These are phyloP conservation scores for Mucor lusitanicus DNA, from an alignment of 371 early-diverging fungal genomes.

Conservation along the genomic window DNA sequence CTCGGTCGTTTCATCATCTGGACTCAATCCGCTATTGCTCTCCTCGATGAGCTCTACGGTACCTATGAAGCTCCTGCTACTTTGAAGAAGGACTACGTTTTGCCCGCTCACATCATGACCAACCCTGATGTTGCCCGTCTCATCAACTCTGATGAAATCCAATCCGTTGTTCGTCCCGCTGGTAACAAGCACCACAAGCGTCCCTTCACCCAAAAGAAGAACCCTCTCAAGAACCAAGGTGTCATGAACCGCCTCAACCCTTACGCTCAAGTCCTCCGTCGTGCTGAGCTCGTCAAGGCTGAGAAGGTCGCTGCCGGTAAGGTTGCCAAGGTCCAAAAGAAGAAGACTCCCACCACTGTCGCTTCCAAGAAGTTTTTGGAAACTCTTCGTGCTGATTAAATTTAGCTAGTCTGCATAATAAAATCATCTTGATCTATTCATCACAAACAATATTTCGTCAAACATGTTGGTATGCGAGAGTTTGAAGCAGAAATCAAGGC, in stretches of 20 bases:
- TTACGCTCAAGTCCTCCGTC: slow-evolving; percentile 88
- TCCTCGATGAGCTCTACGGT: slow-evolving; percentile 96
- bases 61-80: slow-evolving; percentile 79
- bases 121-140: slow-evolving; percentile 96
- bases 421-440: background rate
- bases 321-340: slow-evolving; percentile 63
- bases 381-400: slow-evolving; percentile 65
- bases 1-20: slow-evolving; percentile 99
- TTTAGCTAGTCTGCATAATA: background rate
- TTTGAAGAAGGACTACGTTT: slow-evolving; percentile 93
- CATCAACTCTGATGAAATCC: slow-evolving; percentile 98
- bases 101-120: slow-evolving; percentile 89
- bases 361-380: slow-evolving; percentile 68
- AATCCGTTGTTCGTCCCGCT: slow-evolving; percentile 91
- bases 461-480: too few species aligned
- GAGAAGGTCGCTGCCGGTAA: slow-evolving; percentile 70
- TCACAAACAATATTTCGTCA: background rate
- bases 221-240: slow-evolving; percentile 94
- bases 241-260: slow-evolving; percentile 96
- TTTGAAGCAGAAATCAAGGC: too few species aligned
- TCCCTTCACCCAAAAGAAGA: slow-evolving; percentile 95
- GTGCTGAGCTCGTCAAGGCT: slow-evolving; percentile 75
- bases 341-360: slow-evolving; percentile 37
- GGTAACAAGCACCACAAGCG: slow-evolving; percentile 82
- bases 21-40: slow-evolving; percentile 97